A percentile compares a stretch with the other conserved stretches of the same genome.
These are phyloP conservation scores for Ophiocordyceps camponoti-saundersi DNA, from an alignment of 2,329 filamentous ascomycete genomes.

Conservation along the genomic window DNA sequence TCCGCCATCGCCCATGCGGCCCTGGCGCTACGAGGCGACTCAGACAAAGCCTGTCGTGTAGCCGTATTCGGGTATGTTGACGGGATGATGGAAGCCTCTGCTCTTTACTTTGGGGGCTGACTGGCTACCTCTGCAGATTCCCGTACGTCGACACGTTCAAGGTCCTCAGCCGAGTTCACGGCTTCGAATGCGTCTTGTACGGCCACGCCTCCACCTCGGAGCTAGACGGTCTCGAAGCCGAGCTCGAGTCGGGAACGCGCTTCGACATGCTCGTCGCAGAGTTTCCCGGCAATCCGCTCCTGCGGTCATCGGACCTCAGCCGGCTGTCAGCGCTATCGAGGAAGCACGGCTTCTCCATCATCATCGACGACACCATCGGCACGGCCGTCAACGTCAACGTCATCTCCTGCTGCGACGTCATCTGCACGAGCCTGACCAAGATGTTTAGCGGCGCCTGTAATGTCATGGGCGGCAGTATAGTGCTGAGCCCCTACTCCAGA, in stretches of 20 bases:
- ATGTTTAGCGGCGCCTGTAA: constrained; percentile 37
- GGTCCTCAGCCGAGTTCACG: constrained; percentile 10
- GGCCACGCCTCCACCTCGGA: constrained; percentile 20
- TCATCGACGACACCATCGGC: constrained; percentile 27
- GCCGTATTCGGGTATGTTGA: constrained; percentile 11
- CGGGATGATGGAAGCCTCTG: too few relatives aligned
- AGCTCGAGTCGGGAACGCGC: constrained; percentile 17
- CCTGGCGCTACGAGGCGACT: constrained; percentile 1
- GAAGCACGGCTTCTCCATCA: constrained; percentile 20
- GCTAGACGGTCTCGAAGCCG: constrained; percentile 20
- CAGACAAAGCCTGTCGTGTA: constrained; percentile 3
- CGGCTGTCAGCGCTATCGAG: constrained; percentile 12
- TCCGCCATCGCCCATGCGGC: constrained; percentile 21
- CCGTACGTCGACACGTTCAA: constrained; percentile 14
- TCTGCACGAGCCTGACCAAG: constrained; percentile 36
- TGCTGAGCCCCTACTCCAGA: constrained; percentile 24
- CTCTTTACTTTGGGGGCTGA: too few relatives aligned
- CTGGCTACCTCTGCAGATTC: constrained; percentile 6
- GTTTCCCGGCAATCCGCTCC: constrained; percentile 16
- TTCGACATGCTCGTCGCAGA: constrained; percentile 30
- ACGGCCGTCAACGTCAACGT: constrained; percentile 29
- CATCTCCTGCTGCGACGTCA: constrained; percentile 25
- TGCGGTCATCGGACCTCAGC: constrained; percentile 12
- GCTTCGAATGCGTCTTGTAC: constrained; percentile 23
- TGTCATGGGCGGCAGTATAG: constrained; percentile 29